Evolutionary conservation across 805 yeast species (phyloP).

Genomic region (Candida hispaniensis): DNA sequence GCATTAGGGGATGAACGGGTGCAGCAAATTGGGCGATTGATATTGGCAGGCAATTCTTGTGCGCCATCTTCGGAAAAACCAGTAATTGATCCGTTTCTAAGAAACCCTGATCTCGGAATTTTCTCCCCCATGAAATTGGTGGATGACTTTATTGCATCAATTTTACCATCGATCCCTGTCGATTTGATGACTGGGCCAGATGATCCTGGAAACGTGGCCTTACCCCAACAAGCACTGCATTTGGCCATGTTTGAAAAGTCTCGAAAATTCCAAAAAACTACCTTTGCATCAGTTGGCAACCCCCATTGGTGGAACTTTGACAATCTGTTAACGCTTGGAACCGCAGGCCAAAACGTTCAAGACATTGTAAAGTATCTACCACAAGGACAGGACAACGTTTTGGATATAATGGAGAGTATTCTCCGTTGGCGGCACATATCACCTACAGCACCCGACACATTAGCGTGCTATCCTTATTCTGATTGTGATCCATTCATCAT

Average conservation of each 20-base stretch:
- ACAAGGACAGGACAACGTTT: slow-evolving; percentile 34
- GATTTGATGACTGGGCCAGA: slow-evolving; percentile 72
- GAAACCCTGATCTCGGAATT: slow-evolving; percentile 3
- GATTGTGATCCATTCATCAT: slow-evolving; percentile 71
- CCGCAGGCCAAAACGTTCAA: slow-evolving; percentile 74
- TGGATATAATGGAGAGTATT: slow-evolving; percentile 53
- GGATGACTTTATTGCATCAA: slow-evolving; percentile 47
- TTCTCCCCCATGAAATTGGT: slow-evolving; percentile 29
- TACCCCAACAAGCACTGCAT: slow-evolving; percentile 91
- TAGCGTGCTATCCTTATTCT: slow-evolving; percentile 77
- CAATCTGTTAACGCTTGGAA: slow-evolving; percentile 50
- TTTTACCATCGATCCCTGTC: slow-evolving; percentile 53
- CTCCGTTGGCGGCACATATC: slow-evolving; percentile 75
- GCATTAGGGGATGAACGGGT: slow-evolving; percentile 37
- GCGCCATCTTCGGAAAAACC: slow-evolving; percentile 1
- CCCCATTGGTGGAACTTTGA: slow-evolving; percentile 62
- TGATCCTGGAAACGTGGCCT: slow-evolving; percentile 75
- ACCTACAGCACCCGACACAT: slow-evolving; percentile 94
- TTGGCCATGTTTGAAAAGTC: slow-evolving; percentile 50
- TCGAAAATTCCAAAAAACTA: slow-evolving; percentile 33
- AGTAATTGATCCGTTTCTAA: slow-evolving; percentile 1
- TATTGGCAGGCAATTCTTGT: slow-evolving; percentile 10
- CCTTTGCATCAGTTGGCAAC: slow-evolving; percentile 46
- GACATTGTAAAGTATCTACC: slow-evolving; percentile 63
- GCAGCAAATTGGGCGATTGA: slow-evolving; percentile 1